Evolutionary conservation across 257 asterid genomes (phyloP).

Genomic region (Eustoma russellianum): DNA sequence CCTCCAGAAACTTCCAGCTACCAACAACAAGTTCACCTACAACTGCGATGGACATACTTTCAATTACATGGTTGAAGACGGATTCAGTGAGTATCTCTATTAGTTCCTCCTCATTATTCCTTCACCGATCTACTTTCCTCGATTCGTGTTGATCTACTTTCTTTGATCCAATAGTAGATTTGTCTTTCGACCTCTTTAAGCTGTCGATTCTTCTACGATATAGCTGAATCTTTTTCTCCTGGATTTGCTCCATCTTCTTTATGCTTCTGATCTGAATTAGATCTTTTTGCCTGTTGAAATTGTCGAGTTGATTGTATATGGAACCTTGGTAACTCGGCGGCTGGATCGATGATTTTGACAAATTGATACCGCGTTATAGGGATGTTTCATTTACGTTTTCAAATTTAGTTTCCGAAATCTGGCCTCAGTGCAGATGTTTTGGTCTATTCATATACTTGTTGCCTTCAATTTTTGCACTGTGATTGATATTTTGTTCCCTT

Average conservation of each 20-base stretch:
- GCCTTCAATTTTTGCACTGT: no score
- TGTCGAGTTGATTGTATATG: no score
- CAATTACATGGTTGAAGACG: constrained; percentile 83
- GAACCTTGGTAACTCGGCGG: no score
- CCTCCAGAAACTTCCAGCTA: constrained; percentile 86
- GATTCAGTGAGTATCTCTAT: constrained; percentile 50
- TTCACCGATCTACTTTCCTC: neutral
- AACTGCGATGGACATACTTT: constrained; percentile 94
- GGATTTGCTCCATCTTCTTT: neutral
- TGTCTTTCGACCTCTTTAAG: neutral
- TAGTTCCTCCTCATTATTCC: neutral
- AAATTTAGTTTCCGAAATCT: no score
- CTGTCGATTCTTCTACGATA: neutral
- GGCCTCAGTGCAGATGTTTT: no score
- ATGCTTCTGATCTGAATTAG: neutral
- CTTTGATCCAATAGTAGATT: neutral
- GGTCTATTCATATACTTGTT: no score
- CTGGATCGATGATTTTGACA: no score
- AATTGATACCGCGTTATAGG: no score
- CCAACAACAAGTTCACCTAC: constrained; percentile 90
- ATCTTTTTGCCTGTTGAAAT: neutral
- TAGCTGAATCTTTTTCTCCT: neutral
- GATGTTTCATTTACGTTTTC: no score
- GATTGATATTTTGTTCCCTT: no score
- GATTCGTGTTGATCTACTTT: no score